Conservation (phyloP, 1,284 basidiomycete genomes). For the Neotropicomus parvogracilis region DNA sequence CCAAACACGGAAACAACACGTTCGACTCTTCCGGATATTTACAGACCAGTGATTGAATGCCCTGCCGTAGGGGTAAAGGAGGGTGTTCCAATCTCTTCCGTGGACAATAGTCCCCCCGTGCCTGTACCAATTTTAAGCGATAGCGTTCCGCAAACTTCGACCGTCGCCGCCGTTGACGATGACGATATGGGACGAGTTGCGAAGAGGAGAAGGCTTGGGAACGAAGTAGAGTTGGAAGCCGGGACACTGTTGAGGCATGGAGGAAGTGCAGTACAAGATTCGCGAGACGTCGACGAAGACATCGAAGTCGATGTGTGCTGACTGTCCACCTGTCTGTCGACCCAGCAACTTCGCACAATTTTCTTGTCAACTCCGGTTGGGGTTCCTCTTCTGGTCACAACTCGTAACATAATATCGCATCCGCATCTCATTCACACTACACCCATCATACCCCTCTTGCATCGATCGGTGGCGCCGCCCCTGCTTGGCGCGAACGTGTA, state of each 20-base stretch:
- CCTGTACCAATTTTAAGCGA: constrained; percentile 28
- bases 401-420: constrained; percentile 18
- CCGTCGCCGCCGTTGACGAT: constrained; percentile 57
- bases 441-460: constrained; percentile 22
- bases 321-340: constrained; percentile 4
- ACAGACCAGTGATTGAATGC: constrained; percentile 2
- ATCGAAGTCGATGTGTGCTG: constrained; percentile 30
- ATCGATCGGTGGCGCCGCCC: constrained; percentile 9
- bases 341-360: constrained; percentile 1
- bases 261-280: constrained; percentile 1
- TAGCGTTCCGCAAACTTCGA: constrained; percentile 39
- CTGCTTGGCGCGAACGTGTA: constrained; percentile 9
- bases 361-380: constrained; percentile 2
- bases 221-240: not conserved
- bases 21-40: constrained; percentile 15
- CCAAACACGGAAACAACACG: not conserved
- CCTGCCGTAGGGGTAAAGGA: constrained; percentile 18
- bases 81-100: constrained; percentile 11
- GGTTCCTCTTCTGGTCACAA: constrained; percentile 4
- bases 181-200: constrained; percentile 48
- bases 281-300: constrained; percentile 26
- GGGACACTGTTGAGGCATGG: not conserved
- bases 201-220: constrained; percentile 47
- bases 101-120: constrained; percentile 19
- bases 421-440: constrained; percentile 17